A percentile compares a stretch with the other conserved stretches of the same genome.
These are phyloP conservation scores for Gossypium mustelinum DNA, from an alignment of 345 rosid species.

Conservation along the genomic window DNA sequence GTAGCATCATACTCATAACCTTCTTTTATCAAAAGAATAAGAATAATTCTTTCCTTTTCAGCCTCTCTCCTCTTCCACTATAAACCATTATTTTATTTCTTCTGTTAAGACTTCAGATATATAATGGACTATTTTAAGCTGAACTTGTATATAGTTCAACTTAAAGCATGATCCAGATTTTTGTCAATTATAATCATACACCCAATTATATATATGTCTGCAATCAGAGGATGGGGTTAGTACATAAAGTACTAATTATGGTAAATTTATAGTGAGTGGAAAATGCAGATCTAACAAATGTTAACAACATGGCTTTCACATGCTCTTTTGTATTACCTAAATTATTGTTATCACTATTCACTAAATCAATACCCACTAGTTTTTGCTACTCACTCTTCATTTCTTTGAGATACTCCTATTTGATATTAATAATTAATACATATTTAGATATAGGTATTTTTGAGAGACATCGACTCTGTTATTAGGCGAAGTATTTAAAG, in stretches of 20 bases:
- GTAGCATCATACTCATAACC: background rate
- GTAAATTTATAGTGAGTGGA: background rate
- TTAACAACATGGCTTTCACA: background rate
- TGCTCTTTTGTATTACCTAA: background rate
- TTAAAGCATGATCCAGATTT: background rate
- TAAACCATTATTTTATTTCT: background rate
- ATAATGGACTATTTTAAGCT: background rate
- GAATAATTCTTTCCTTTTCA: too few relatives aligned
- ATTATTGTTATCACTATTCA: background rate
- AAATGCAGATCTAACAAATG: background rate
- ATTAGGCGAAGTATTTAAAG: too few relatives aligned
- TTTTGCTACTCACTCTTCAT: background rate
- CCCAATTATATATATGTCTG: background rate
- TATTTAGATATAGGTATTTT: too few relatives aligned
- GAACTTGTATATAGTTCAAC: background rate
- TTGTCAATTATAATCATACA: background rate
- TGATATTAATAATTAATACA: too few relatives aligned
- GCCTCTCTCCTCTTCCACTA: background rate
- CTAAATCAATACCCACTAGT: background rate
- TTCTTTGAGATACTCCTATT: too few relatives aligned
- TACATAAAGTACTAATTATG: background rate
- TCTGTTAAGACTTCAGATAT: background rate
- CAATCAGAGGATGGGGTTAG: background rate
- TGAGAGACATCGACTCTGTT: accelerated
- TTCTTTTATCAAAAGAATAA: background rate